Evolutionary conservation across 345 rosid genomes (phyloP).

Genomic region (Boechera divaricarpa): DNA sequence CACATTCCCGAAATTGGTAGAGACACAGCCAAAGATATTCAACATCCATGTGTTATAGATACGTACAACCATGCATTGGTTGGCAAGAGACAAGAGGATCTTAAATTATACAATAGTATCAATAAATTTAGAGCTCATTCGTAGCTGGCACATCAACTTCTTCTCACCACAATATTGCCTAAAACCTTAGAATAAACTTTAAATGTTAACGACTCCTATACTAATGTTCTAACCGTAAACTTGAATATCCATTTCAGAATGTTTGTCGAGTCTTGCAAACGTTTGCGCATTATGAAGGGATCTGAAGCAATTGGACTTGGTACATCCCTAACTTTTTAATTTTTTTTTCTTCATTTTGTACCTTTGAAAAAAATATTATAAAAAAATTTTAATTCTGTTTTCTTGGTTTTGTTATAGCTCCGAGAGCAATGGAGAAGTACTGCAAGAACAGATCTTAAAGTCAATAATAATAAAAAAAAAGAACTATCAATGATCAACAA

Average conservation of each 20-base stretch:
- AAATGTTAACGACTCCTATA: conserved; percentile 22
- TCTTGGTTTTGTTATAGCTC: conserved; percentile 39
- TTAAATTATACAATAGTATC: conserved; percentile 36
- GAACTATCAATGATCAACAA: conserved; percentile 33
- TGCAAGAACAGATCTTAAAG: conserved; percentile 46
- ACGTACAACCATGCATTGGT: conserved; percentile 45
- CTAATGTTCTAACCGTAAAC: conserved; percentile 36
- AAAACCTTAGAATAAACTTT: conserved; percentile 28
- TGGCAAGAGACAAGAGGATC: conserved; percentile 45
- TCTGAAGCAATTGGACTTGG: conserved; percentile 97
- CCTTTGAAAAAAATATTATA: not conserved
- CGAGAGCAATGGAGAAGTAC: conserved; percentile 50
- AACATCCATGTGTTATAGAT: conserved; percentile 38
- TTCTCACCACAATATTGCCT: conserved; percentile 31
- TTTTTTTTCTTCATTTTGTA: not conserved
- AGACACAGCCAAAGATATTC: conserved; percentile 35
- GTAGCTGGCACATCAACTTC: conserved; percentile 44
- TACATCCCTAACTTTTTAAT: conserved; percentile 26
- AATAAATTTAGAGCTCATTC: conserved; percentile 34
- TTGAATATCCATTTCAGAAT: conserved; percentile 58
- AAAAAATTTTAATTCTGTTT: not conserved
- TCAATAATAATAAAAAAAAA: not conserved
- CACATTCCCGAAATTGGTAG: conserved; percentile 36
- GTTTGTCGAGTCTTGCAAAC: conserved; percentile 97
- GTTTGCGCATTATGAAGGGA: conserved; percentile 95